A percentile compares a stretch with the other conserved stretches of the same genome.
Conservation (phyloP, 352 stramenopile genomes). For the Phytophthora macrochlamydospora region DNA sequence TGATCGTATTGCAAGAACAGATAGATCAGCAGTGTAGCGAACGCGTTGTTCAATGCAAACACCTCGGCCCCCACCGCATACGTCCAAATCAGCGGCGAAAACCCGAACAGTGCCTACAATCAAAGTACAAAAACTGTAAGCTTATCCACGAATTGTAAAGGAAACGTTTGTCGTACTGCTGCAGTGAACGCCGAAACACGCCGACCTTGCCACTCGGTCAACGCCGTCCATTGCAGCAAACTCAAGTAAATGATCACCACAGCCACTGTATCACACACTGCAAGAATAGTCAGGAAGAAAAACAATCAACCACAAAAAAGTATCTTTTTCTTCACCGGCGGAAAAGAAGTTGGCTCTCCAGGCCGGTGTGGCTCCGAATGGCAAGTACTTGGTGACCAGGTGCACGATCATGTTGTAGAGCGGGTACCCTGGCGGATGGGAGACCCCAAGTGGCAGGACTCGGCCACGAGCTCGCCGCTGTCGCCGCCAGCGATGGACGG, state of each 20-base stretch:
- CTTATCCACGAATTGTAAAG: not conserved
- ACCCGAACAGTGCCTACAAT: slow-evolving; percentile 81
- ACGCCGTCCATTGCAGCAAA: slow-evolving; percentile 56
- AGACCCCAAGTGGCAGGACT: slow-evolving; percentile 92
- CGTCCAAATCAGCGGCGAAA: slow-evolving; percentile 94
- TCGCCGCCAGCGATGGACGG: slow-evolving; percentile 90
- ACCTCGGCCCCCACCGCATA: slow-evolving; percentile 95
- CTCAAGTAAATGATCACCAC: slow-evolving; percentile 59
- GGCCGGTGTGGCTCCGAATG: slow-evolving; percentile 48
- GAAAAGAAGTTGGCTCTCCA: slow-evolving; percentile 91
- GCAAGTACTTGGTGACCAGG: slow-evolving; percentile 46
- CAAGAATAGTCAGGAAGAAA: slow-evolving; percentile 1
- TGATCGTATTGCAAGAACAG: slow-evolving; percentile 59
- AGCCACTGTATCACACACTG: slow-evolving; percentile 63
- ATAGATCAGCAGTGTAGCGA: slow-evolving; percentile 82
- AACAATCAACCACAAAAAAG: slow-evolving; percentile 11
- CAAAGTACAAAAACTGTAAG: slow-evolving; percentile 3
- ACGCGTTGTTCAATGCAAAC: slow-evolving; percentile 97
- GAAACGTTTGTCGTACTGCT: slow-evolving; percentile 38
- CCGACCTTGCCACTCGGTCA: slow-evolving; percentile 10
- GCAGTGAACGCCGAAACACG: slow-evolving; percentile 54
- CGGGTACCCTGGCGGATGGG: slow-evolving; percentile 95
- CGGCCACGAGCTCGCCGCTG: slow-evolving; percentile 92
- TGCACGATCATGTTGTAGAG: slow-evolving; percentile 93
- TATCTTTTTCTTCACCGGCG: slow-evolving; percentile 43